Evolutionary conservation across 768 basidiomycete genomes (phyloP).

Genomic region (Mycena venus): DNA sequence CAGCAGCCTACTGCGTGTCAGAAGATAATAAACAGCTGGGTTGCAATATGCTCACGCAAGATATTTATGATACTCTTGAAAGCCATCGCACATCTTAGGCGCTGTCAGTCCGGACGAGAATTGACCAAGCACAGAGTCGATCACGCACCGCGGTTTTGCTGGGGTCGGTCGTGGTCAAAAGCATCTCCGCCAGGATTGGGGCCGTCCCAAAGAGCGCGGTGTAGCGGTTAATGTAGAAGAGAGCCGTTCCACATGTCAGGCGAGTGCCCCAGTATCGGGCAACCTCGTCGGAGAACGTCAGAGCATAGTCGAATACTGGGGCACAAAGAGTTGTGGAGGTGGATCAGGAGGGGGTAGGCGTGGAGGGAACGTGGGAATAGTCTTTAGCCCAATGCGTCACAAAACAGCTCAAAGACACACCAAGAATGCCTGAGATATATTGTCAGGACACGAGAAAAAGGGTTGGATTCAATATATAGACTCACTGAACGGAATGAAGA

Average conservation of each 20-base stretch:
- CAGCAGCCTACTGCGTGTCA: background rate
- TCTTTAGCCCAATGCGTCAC: too few relatives aligned
- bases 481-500: slow-evolving; percentile 10
- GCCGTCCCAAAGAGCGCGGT: slow-evolving; percentile 32
- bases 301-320: slow-evolving; percentile 47
- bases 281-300: slow-evolving; percentile 48
- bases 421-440: too few relatives aligned
- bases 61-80: slow-evolving; percentile 8
- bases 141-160: background rate
- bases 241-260: slow-evolving; percentile 24
- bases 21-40: background rate
- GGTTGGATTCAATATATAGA: too few relatives aligned
- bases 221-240: slow-evolving; percentile 44
- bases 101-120: too few relatives aligned
- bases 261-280: slow-evolving; percentile 46
- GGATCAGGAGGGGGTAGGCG: too few relatives aligned
- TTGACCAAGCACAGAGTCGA: background rate
- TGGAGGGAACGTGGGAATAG: too few relatives aligned
- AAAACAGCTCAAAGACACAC: background rate
- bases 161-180: slow-evolving; percentile 19
- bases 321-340: too few relatives aligned
- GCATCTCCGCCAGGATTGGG: slow-evolving; percentile 20
- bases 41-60: slow-evolving; percentile 2
- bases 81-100: background rate
- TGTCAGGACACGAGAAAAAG: too few relatives aligned